Evolutionary conservation across 2,329 filamentous ascomycete genomes (phyloP).

Genomic region (Pseudonectria foliicola): DNA sequence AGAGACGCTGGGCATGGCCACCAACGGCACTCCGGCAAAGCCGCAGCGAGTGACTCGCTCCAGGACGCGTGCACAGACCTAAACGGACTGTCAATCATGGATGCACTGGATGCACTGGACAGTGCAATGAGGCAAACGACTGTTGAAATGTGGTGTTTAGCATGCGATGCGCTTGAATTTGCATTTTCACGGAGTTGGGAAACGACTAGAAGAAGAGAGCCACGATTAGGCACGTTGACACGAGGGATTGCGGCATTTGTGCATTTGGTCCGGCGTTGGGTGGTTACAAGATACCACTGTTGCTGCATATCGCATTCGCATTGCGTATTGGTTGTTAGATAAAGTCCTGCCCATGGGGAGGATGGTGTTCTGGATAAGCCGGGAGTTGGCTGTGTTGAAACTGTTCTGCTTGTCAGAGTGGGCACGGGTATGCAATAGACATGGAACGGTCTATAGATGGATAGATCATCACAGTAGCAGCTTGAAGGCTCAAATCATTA

Average conservation of each 20-base stretch:
- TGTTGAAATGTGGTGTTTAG: not conserved
- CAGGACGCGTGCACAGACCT: constrained; percentile 18
- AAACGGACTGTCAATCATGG: constrained; percentile 3
- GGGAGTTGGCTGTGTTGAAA: constrained; percentile 1
- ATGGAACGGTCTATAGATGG: too few species aligned
- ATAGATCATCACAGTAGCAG: too few species aligned
- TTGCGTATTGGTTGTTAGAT: not conserved
- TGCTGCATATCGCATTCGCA: too few species aligned
- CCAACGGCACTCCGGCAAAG: constrained; percentile 29
- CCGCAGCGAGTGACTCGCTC: constrained; percentile 25
- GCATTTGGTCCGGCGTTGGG: not conserved
- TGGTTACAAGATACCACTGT: not conserved
- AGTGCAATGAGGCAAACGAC: not conserved
- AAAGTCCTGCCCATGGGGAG: not conserved
- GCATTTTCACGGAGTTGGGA: constrained; percentile 3
- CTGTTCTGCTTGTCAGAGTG: too few species aligned
- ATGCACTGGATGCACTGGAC: too few species aligned
- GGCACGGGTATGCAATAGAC: too few species aligned
- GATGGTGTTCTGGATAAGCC: not conserved
- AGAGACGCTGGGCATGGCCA: constrained; percentile 26
- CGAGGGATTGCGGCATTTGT: not conserved
- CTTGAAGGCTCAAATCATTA: too few species aligned
- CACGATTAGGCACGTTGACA: not conserved
- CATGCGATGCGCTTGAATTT: not conserved
- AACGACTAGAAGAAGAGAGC: not conserved